A percentile compares a stretch with the other conserved stretches of the same genome.
Evolutionary conservation across 1,284 basidiomycete genomes (phyloP).

Genomic region (Ceratobasidium sp.): DNA sequence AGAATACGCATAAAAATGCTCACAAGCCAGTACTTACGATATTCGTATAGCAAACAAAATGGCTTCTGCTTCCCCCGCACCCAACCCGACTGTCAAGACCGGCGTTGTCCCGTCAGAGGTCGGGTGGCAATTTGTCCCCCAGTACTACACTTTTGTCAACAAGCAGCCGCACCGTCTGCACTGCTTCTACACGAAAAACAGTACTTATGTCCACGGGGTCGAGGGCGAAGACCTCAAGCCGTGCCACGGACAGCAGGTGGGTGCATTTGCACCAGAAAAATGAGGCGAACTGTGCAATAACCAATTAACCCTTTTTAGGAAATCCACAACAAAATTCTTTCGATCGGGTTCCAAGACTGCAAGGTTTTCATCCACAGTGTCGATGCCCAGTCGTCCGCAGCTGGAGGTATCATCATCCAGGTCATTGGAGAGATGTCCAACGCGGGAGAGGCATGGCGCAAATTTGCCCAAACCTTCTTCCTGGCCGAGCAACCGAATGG

Average conservation of each 20-base stretch:
- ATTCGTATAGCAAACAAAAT: conserved; percentile 7
- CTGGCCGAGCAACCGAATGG: conserved; percentile 99
- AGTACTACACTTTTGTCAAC: conserved; percentile 98
- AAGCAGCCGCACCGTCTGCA: conserved; percentile 96
- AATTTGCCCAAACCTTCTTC: conserved; percentile 99
- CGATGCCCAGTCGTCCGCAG: conserved; percentile 92
- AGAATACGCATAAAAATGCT: conserved; percentile 6
- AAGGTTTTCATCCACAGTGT: conserved; percentile 98
- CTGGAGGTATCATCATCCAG: conserved; percentile 97
- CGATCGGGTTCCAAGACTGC: conserved; percentile 94
- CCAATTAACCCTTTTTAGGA: conserved; percentile 69
- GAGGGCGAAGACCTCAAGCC: conserved; percentile 93
- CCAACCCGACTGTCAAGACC: conserved; percentile 37
- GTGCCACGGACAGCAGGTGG: conserved; percentile 92
- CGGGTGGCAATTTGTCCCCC: conserved; percentile 97
- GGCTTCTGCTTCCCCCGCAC: conserved; percentile 41
- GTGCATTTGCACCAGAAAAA: conserved; percentile 51
- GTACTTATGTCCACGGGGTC: conserved; percentile 95
- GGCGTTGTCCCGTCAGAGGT: conserved; percentile 72
- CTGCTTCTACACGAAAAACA: conserved; percentile 99
- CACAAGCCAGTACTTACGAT: conserved; percentile 6
- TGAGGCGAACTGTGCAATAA: conserved; percentile 5
- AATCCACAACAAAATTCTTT: conserved; percentile 96
- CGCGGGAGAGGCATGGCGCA: conserved; percentile 90
- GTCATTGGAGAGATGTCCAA: conserved; percentile 99